Percentiles rank a stretch among this genome's conserved stretches.
These are phyloP conservation scores for Tuber umbilicatum DNA, from an alignment of 495 filamentous ascomycete genomes.

Conservation along the genomic window DNA sequence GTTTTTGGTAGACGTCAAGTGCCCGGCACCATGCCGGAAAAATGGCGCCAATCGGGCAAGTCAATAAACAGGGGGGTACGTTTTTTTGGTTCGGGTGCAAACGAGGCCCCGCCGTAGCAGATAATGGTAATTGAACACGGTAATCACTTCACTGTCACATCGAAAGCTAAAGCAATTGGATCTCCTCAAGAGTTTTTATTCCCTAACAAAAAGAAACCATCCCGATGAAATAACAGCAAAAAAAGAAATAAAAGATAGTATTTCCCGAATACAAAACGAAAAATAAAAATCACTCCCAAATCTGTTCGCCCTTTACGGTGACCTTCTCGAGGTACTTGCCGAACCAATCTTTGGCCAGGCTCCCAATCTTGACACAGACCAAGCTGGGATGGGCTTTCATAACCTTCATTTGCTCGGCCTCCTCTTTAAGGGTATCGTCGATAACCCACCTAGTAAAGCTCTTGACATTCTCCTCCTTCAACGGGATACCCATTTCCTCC, in stretches of 20 bases:
- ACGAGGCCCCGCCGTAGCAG: too few relatives aligned
- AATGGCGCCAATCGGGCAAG: too few relatives aligned
- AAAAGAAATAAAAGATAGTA: background rate
- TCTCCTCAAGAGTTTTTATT: background rate
- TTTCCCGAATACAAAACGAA: background rate
- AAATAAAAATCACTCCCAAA: background rate
- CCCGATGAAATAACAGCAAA: background rate
- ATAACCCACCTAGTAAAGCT: conserved; percentile 17
- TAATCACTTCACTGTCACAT: background rate
- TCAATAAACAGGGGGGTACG: too few relatives aligned
- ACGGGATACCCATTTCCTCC: conserved; percentile 16
- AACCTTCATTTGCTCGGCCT: conserved; percentile 10
- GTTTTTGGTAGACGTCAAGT: too few relatives aligned
- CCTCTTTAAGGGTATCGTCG: conserved; percentile 21
- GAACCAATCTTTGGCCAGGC: background rate
- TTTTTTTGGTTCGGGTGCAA: too few relatives aligned
- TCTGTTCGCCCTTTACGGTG: background rate
- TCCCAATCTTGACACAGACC: background rate
- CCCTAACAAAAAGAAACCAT: background rate
- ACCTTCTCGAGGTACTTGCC: background rate
- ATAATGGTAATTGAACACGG: background rate
- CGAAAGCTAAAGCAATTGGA: background rate
- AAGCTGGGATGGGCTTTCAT: conserved; percentile 12
- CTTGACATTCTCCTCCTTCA: background rate
- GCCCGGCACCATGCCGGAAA: too few relatives aligned